phyloP scores from a whole-genome alignment of 768 basidiomycete genomes.

The Pulveroboletus sp. region DNA sequence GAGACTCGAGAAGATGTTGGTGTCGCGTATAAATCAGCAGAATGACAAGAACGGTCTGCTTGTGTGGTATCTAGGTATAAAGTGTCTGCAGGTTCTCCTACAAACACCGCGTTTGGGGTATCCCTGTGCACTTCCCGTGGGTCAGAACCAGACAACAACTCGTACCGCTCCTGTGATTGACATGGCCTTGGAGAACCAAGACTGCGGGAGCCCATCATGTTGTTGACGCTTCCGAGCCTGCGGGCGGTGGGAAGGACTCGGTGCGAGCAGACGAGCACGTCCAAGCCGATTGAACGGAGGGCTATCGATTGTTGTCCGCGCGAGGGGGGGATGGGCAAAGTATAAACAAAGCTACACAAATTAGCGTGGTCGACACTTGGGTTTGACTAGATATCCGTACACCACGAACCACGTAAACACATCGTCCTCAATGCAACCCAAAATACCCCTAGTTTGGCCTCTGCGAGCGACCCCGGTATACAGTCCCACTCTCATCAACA shows the following conservation, averaged over 20 bases:
- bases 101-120: constrained; percentile 4
- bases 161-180: constrained; percentile 36
- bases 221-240: constrained; percentile 3
- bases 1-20: constrained; percentile 59
- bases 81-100: constrained; percentile 8
- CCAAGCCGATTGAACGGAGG: neutral
- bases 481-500: too few relatives aligned
- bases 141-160: constrained; percentile 43
- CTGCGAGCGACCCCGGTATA: too few relatives aligned
- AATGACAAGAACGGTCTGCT: constrained; percentile 21
- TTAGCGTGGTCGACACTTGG: too few relatives aligned
- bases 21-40: constrained; percentile 35
- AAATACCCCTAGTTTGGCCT: too few relatives aligned
- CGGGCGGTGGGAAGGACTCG: constrained; percentile 9
- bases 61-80: constrained; percentile 26
- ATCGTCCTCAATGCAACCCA: too few relatives aligned
- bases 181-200: constrained; percentile 12
- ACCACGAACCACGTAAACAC: too few relatives aligned
- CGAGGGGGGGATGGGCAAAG: neutral
- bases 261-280: neutral
- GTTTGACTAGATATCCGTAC: too few relatives aligned
- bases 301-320: neutral
- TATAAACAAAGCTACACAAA: constrained; percentile 1
- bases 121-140: constrained; percentile 34
- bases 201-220: constrained; percentile 18